These are phyloP conservation scores for Aspergillus hortae DNA, from an alignment of 2,329 filamentous ascomycete genomes.

Conservation along the genomic window DNA sequence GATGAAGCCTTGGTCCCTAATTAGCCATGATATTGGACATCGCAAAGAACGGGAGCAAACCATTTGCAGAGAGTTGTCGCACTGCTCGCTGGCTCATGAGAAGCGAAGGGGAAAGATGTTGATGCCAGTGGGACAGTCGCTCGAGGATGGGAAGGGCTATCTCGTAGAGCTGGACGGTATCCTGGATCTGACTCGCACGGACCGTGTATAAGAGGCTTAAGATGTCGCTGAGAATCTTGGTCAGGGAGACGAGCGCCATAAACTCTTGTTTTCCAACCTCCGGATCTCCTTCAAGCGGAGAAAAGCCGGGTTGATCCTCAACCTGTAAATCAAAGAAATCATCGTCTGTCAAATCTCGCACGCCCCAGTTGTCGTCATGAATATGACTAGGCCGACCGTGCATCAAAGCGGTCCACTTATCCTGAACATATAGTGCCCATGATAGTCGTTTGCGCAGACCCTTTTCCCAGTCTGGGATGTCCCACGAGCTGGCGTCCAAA, in stretches of 20 bases:
- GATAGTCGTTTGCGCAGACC: constrained; percentile 59
- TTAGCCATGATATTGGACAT: background rate
- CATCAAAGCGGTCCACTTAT: constrained; percentile 50
- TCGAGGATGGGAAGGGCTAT: constrained; percentile 6
- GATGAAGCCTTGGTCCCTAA: too few species aligned
- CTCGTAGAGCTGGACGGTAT: constrained; percentile 4
- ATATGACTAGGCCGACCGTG: constrained; percentile 50
- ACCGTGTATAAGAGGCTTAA: constrained; percentile 9
- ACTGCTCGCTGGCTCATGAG: constrained; percentile 6
- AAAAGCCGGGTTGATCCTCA: constrained; percentile 18
- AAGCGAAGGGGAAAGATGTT: constrained; percentile 5
- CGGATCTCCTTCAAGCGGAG: constrained; percentile 5
- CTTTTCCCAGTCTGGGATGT: constrained; percentile 51
- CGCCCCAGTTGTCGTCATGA: constrained; percentile 54
- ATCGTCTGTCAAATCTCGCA: constrained; percentile 41
- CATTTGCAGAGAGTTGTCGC: constrained; percentile 9
- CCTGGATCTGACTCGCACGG: constrained; percentile 8
- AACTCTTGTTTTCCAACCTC: constrained; percentile 7
- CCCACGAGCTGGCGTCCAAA: background rate
- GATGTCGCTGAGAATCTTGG: constrained; percentile 13
- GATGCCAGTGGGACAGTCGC: constrained; percentile 10
- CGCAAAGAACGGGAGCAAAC: constrained; percentile 6
- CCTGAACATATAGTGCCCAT: constrained; percentile 65
- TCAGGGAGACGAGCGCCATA: constrained; percentile 8
- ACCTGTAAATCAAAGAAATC: constrained; percentile 41